phyloP scores from a whole-genome alignment of 2,329 filamentous ascomycete genomes.

The Colletotrichum eremochloae region DNA sequence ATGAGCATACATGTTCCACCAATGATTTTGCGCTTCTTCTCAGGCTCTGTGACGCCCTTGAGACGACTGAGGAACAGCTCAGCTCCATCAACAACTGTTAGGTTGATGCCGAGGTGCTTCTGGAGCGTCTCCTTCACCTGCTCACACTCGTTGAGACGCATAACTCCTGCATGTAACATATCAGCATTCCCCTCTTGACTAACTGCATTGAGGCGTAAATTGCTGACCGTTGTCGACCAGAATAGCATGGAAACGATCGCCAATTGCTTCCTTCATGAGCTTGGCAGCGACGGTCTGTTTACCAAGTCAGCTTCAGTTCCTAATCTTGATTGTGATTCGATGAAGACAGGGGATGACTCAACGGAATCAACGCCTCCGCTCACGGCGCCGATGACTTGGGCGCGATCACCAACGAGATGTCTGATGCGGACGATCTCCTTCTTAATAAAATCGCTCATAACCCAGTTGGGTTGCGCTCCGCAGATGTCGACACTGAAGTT shows the following conservation, averaged over 20 bases:
- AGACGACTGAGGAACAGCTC: constrained; percentile 83
- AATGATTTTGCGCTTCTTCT: constrained; percentile 93
- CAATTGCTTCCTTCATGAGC: constrained; percentile 88
- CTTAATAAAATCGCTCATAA: constrained; percentile 85
- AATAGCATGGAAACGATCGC: constrained; percentile 83
- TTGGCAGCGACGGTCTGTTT: constrained; percentile 80
- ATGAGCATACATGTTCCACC: constrained; percentile 68
- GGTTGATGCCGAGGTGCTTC: constrained; percentile 87
- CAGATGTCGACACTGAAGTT: constrained; percentile 93
- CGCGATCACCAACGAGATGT: constrained; percentile 82
- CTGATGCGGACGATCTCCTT: constrained; percentile 86
- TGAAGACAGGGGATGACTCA: background rate
- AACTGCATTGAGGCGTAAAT: background rate
- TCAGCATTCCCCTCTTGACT: too few relatives aligned
- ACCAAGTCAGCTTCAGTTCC: background rate
- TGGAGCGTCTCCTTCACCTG: constrained; percentile 84
- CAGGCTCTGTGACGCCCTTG: constrained; percentile 81
- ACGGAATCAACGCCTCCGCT: constrained; percentile 82
- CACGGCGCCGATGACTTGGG: constrained; percentile 77
- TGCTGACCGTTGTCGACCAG: constrained; percentile 82
- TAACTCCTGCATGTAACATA: constrained; percentile 58
- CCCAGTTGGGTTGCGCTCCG: constrained; percentile 81
- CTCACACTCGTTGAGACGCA: constrained; percentile 87
- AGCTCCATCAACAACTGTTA: constrained; percentile 86
- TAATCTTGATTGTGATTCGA: background rate